Base-by-base conservation (phyloP, 2,329 filamentous ascomycete species). In the Penicillium sp. region DNA sequence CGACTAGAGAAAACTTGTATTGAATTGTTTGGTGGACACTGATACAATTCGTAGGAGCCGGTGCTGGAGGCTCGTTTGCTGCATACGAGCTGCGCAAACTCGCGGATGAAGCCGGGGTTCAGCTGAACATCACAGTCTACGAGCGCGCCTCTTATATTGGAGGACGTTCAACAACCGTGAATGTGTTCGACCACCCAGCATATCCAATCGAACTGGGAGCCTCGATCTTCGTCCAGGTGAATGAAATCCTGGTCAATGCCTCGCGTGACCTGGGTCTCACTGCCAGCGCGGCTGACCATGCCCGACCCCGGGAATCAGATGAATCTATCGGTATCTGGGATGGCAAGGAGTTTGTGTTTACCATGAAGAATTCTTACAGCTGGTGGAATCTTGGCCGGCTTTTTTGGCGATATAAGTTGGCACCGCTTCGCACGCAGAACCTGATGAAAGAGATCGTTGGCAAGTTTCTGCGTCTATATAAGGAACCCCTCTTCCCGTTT, bases 211-310 rank as follows among this genome's bases (percentile, higher is more conserved):
- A 99, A 75, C 82, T 98, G 0, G 95, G 95, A 16, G 95, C 91
- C 11, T 94, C 90, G 63, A 97, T 98, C 69, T 99, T 98, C 73
- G 91, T 98, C 48, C 76, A 89, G 52, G 85, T 90, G 46, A 99
- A 98, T 72, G 81, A 87, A 42, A 97, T 96, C 70, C 84, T 99
- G 42, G 86, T 88, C 69, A 88, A 90, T 57, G 90, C 93, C 0
- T 87, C 86, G 7, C 78, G 84, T 35, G 82, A 85, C 14, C 93
- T 97, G 72, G 86, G 86, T n/a, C 85, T 99, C 3, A 78, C 80
- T 0, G 78, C 86, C 2, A 78, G 75, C n/a, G 78, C 81, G 19
- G 76, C 78, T 35, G 74, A 78, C 7, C 78, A 83, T 37, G 79
- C 82, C 19, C 84, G 83, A 14, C 76, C 80, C 4, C 73, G 73